Percentiles rank a stretch among this genome's conserved stretches.
These are phyloP conservation scores for Globisporangium heterothallicum DNA, from an alignment of 352 stramenopile species.

Conservation along the genomic window DNA sequence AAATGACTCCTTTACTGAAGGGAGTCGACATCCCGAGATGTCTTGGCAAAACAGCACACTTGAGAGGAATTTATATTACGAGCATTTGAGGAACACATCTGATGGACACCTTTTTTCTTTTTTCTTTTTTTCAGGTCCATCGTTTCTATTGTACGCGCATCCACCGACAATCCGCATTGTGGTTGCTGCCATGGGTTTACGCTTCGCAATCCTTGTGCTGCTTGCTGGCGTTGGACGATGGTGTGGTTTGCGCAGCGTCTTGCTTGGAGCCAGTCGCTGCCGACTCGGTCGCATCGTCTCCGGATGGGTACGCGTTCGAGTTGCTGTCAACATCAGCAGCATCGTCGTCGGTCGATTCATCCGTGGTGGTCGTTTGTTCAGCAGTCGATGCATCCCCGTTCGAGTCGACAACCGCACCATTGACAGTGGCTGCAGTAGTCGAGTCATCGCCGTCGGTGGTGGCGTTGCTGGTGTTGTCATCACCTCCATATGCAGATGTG, in stretches of 20 bases:
- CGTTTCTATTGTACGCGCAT: not conserved
- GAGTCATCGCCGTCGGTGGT: not conserved
- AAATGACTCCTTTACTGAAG: too few species aligned
- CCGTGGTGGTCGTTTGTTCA: not conserved
- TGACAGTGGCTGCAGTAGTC: not conserved
- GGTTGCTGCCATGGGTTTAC: slow-evolving; percentile 1
- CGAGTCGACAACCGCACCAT: not conserved
- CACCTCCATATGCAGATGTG: not conserved
- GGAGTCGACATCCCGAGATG: too few species aligned
- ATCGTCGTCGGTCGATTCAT: not conserved
- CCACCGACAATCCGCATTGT: not conserved
- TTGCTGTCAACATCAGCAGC: not conserved
- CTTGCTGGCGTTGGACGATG: not conserved
- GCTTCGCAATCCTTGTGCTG: slow-evolving; percentile 13
- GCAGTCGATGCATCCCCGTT: not conserved
- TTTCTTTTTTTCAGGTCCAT: not conserved
- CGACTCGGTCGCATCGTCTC: not conserved
- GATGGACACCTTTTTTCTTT: too few species aligned
- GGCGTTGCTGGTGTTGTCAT: not conserved
- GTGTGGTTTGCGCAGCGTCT: not conserved
- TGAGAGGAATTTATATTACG: too few species aligned
- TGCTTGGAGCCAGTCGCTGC: not conserved
- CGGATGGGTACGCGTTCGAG: not conserved
- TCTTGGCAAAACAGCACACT: too few species aligned
- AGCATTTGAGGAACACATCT: too few species aligned